Evolutionary conservation across 1,139 yeast species (phyloP).

Genomic region (Saccharomyces hybrid): DNA sequence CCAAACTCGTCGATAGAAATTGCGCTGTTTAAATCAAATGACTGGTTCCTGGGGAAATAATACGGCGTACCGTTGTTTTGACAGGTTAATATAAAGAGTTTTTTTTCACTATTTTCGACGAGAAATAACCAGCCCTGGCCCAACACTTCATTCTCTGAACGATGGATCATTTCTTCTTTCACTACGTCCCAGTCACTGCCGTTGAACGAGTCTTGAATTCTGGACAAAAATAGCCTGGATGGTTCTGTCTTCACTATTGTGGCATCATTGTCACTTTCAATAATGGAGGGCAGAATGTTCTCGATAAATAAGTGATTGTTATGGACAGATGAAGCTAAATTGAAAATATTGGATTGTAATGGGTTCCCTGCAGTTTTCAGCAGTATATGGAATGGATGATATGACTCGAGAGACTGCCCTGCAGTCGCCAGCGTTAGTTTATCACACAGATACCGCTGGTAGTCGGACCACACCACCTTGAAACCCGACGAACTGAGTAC

Average conservation of each 20-base stretch:
- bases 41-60: slow-evolving; percentile 66
- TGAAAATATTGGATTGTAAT: slow-evolving; percentile 65
- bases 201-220: slow-evolving; percentile 22
- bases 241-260: slow-evolving; percentile 35
- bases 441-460: slow-evolving; percentile 62
- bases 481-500: slow-evolving; percentile 64
- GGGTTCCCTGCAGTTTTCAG: slow-evolving; percentile 65
- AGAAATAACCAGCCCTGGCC: slow-evolving; percentile 82
- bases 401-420: slow-evolving; percentile 74
- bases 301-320: slow-evolving; percentile 86
- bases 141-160: slow-evolving; percentile 47
- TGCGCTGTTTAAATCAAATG: slow-evolving; percentile 61
- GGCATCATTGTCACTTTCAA: slow-evolving; percentile 10
- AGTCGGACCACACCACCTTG: slow-evolving; percentile 69
- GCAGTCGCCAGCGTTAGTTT: slow-evolving; percentile 66
- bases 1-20: slow-evolving; percentile 49
- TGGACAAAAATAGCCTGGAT: slow-evolving; percentile 37
- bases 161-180: slow-evolving; percentile 35
- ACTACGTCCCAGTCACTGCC: slow-evolving; percentile 27
- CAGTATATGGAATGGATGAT: slow-evolving; percentile 70
- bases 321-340: slow-evolving; percentile 85
- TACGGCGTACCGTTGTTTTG: slow-evolving; percentile 92
- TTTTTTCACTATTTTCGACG: slow-evolving; percentile 65
- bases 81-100: slow-evolving; percentile 54
- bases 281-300: slow-evolving; percentile 39